phyloP scores from a whole-genome alignment of 2,329 filamentous ascomycete genomes.

The Cladophialophora yegresii region DNA sequence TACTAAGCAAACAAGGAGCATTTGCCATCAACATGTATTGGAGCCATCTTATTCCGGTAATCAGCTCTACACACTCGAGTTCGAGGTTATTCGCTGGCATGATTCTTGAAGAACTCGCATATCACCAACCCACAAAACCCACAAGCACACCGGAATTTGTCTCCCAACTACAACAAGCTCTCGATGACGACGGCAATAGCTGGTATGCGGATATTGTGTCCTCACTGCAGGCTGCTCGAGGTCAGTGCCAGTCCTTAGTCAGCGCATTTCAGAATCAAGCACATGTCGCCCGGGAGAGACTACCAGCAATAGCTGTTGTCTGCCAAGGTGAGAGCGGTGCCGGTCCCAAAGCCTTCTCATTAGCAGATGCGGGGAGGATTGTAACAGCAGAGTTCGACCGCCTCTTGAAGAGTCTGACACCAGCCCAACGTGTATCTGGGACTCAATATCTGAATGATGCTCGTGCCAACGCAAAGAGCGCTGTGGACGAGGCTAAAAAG shows the following conservation, averaged over 20 bases:
- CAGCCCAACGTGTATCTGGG: conserved; percentile 82
- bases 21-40: conserved; percentile 54
- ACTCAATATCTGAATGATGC: conserved; percentile 77
- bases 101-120: conserved; percentile 85
- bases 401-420: conserved; percentile 83
- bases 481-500: conserved; percentile 75
- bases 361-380: conserved; percentile 84
- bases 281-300: conserved; percentile 71
- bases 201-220: conserved; percentile 89
- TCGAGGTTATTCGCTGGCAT: conserved; percentile 82
- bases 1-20: conserved; percentile 75
- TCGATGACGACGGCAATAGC: conserved; percentile 76
- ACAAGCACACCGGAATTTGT: conserved; percentile 53
- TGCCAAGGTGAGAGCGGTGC: conserved; percentile 92
- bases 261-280: conserved; percentile 90
- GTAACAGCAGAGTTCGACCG: conserved; percentile 82
- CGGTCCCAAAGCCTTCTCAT: conserved; percentile 87
- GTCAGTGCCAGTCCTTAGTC: conserved; percentile 86
- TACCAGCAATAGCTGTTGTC: conserved; percentile 82
- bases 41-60: conserved; percentile 68
- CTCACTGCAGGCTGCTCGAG: conserved; percentile 83
- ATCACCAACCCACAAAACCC: conserved; percentile 48
- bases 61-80: conserved; percentile 75
- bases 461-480: conserved; percentile 66
- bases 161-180: conserved; percentile 67